Evolutionary conservation across 176 grass and related monocot genomes (phyloP), one percentile per base, ranked within the genome.

Genomic region (Hordeum marinum): DNA sequence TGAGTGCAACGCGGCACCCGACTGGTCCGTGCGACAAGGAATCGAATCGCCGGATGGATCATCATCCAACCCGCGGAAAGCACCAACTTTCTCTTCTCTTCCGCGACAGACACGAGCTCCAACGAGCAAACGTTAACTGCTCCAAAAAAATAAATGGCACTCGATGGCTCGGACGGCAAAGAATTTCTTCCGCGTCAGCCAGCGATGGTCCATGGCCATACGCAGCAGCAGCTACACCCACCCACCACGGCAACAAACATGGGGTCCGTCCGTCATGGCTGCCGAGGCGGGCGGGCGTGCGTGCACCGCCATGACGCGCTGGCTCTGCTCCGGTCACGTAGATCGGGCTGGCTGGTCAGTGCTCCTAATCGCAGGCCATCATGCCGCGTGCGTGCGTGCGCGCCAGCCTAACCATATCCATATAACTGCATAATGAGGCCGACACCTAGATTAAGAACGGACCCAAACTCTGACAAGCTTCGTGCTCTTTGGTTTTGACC

Each of bases 1-100:
- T 25, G 88, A 82, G 78, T 13, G 83, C 54, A 72, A 86, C 79
- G 32, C 63, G 61, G 79, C 83, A 86, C 62, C 88, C 79, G 64
- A 65, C 52, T 13, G 32, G n/a, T n/a, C 9, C 55, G 18, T 3
- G 73, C 40, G 48, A 46, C 11, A 77, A 15, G 31, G 70, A 59
- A 60, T 60, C 35, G 11, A 15, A 73, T 73, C 39, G 4, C 41
- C 26, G 70, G 39, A 70, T 3, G 61, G 64, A 72, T 72, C 55
- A 20, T 54, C 43, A 45, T 45, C 42, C 23, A 61, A 25, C 52
- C 8, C 36, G 21, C 61, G 59, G 52, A 62, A 72, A 23, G 10
- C 13, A 1, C 31, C n/a, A 41, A 18, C 24, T 54, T 77, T 6
- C 4, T 10, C n/a, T 31, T 31, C 24, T 62, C 66, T 20, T 54